Evolutionary conservation across 2,329 filamentous ascomycete genomes (phyloP).

Genomic region (Fusarium praegraminearum): DNA sequence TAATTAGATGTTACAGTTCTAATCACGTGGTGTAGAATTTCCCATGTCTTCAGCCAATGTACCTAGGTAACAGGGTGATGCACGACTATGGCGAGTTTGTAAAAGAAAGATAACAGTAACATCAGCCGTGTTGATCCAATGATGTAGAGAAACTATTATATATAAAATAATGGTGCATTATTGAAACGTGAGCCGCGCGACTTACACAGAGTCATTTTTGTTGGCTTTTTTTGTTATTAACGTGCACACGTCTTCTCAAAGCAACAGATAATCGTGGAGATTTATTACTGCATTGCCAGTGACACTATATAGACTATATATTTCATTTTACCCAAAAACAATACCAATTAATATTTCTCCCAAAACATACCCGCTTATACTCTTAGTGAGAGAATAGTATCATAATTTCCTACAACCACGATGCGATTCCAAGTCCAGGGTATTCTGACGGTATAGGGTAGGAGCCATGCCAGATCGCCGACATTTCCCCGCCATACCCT

Average conservation of each 20-base stretch:
- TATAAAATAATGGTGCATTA: not conserved
- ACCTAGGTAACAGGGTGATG: not conserved
- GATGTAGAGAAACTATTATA: not conserved
- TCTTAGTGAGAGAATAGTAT: not conserved
- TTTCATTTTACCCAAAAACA: not conserved
- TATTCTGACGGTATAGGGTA: slow-evolving; percentile 22
- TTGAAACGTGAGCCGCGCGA: not conserved
- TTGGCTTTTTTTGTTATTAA: not conserved
- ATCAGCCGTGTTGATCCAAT: not conserved
- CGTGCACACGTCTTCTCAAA: not conserved
- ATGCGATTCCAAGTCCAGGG: not conserved
- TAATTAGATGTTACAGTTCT: not conserved
- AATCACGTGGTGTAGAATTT: not conserved
- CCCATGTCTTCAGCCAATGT: not conserved
- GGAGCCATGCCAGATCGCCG: slow-evolving; percentile 8
- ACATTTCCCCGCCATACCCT: slow-evolving; percentile 21
- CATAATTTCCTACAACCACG: not conserved
- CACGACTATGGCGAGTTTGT: not conserved
- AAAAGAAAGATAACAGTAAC: not conserved
- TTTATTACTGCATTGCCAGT: not conserved
- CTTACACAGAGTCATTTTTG: not conserved
- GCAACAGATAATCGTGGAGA: not conserved
- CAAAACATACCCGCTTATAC: not conserved
- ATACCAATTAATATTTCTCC: not conserved
- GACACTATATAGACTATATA: not conserved